Base-by-base conservation (phyloP, 192 early-diverging fungal species). In the Rhizophagus prolifer region DNA sequence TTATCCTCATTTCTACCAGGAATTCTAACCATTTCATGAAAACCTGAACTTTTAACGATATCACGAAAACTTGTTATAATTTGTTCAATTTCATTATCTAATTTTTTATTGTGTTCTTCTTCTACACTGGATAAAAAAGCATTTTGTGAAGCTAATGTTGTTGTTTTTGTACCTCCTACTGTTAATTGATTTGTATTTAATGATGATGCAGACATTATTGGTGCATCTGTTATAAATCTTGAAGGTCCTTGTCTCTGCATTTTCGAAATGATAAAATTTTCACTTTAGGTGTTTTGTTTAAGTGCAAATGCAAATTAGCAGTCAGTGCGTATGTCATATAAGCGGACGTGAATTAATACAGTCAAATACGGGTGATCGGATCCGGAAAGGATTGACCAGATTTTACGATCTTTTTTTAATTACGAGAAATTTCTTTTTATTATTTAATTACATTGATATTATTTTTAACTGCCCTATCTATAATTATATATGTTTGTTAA, bases 41-140 rank as follows among this genome's bases (percentile, higher is more conserved):
- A 68, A 0, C 75, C 65, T 38, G 75, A n/a, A 23, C 7, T 28
- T 67, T 68, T 65, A 16, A 76, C 66, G 8, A 76, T 68, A 38
- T 66, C 63, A 6, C 47, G 60, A 59, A 76, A 76, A 16, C 31
- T 65, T 5, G 23, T 21, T 14, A 58, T 21, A 28, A 76, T 23
- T 76, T 68, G 65, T 19, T 76, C 75, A 25, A 76, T 64, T 41
- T 76, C 75, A 23, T 30, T 50, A 28, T 76, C 75, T 31, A 76
- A 65, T 23, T 34, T 46, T 68, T 68, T 65, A 38, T 76, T 76
- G 12, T 31, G 31, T 9, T 76, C 64, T 58, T 76, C 75, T 58
- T 76, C 75, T 10, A 68, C 47, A n/a, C 26, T 58, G 28, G 75
- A 58, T 31, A 76, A 68, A 59, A 58, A 76, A 12, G 16, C 64